A percentile compares a stretch with the other conserved stretches of the same genome.
Conservation (phyloP, 2,329 filamentous ascomycete genomes). For the Calonectria hawksworthii region DNA sequence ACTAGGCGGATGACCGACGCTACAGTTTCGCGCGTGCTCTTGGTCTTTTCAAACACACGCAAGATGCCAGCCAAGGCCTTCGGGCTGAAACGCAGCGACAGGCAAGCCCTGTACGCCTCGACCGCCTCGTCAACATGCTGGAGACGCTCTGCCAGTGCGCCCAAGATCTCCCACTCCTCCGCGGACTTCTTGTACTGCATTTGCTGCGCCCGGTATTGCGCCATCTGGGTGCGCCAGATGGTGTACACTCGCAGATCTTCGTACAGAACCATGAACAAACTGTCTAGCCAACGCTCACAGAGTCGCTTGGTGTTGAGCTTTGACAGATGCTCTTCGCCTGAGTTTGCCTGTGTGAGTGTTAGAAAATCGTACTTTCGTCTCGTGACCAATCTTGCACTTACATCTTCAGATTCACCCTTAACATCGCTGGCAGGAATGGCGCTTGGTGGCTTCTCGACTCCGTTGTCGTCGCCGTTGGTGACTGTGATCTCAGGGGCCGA, state of each 20-base stretch:
- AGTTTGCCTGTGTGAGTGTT: slow-evolving; percentile 63
- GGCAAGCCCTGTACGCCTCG: slow-evolving; percentile 91
- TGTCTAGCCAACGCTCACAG: slow-evolving; percentile 98
- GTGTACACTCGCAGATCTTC: slow-evolving; percentile 98
- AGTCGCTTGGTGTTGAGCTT: slow-evolving; percentile 97
- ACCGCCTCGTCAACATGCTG: slow-evolving; percentile 93
- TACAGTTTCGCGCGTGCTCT: slow-evolving; percentile 85
- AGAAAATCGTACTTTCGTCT: slow-evolving; percentile 35
- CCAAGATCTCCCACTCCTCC: slow-evolving; percentile 98
- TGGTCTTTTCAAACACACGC: slow-evolving; percentile 81
- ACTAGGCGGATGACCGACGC: slow-evolving; percentile 91
- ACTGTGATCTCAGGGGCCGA: slow-evolving; percentile 17
- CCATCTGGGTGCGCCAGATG: slow-evolving; percentile 99
- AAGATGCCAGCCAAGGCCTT: slow-evolving; percentile 91
- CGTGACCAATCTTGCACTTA: slow-evolving; percentile 54
- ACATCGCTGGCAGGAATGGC: slow-evolving; percentile 83
- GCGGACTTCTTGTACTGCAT: slow-evolving; percentile 97
- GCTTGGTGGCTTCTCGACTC: slow-evolving; percentile 83
- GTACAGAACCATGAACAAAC: slow-evolving; percentile 99
- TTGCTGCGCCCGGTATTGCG: slow-evolving; percentile 92
- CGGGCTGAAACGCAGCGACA: slow-evolving; percentile 90
- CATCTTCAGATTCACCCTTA: slow-evolving; percentile 81
- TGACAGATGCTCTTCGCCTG: slow-evolving; percentile 81
- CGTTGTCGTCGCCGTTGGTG: slow-evolving; percentile 55
- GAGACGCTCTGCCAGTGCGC: slow-evolving; percentile 90